Conservation (phyloP, 768 basidiomycete species). For the Pleurotus tuoliensis region DNA sequence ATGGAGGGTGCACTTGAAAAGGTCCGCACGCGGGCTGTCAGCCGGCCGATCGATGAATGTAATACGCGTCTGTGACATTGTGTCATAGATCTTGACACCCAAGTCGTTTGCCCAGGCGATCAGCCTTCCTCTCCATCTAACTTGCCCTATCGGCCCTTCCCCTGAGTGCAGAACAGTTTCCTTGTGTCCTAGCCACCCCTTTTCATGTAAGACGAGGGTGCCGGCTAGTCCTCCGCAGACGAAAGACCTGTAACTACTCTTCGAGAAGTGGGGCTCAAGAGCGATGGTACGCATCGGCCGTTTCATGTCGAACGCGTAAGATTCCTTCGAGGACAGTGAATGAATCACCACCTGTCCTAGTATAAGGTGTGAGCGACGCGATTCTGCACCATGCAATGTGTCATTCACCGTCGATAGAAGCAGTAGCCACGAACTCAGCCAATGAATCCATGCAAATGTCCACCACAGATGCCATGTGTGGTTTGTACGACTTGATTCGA, state of each 20-base stretch:
- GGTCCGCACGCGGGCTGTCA: conserved; percentile 85
- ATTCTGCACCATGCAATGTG: neutral
- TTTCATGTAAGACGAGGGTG: conserved; percentile 81
- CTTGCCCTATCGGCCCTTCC: conserved; percentile 94
- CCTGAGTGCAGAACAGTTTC: conserved; percentile 77
- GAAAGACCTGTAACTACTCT: conserved; percentile 70
- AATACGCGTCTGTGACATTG: conserved; percentile 68
- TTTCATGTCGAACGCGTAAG: conserved; percentile 85
- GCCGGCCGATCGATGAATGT: conserved; percentile 80
- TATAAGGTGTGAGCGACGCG: conserved; percentile 15
- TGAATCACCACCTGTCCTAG: conserved; percentile 89
- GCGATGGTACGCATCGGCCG: conserved; percentile 89
- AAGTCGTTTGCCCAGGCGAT: conserved; percentile 97
- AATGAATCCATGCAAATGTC: conserved; percentile 84
- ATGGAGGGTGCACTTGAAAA: conserved; percentile 87
- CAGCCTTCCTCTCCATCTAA: conserved; percentile 78
- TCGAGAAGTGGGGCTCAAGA: conserved; percentile 87
- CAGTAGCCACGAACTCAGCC: conserved; percentile 86
- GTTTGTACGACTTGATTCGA: conserved; percentile 85
- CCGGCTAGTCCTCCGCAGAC: conserved; percentile 94
- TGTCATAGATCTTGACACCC: conserved; percentile 93
- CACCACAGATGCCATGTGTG: conserved; percentile 82
- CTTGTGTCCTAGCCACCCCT: conserved; percentile 95
- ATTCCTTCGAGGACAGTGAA: conserved; percentile 73
- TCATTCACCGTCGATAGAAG: conserved; percentile 85